These are phyloP conservation scores for Tylopilus subfusipes DNA, from an alignment of 768 basidiomycete species.

Conservation along the genomic window DNA sequence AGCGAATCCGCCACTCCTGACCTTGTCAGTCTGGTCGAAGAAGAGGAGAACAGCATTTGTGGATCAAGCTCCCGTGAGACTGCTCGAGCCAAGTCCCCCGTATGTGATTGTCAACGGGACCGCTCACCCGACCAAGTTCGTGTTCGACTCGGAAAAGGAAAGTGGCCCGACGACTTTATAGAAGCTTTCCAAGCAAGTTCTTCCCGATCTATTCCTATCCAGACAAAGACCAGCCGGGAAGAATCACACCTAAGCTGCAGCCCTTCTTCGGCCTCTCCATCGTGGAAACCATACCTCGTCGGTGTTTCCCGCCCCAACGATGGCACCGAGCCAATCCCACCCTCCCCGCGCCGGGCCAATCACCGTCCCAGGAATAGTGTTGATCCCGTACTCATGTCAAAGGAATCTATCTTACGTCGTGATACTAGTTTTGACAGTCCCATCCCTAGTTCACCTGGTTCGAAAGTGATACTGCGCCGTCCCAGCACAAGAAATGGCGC, in stretches of 20 bases:
- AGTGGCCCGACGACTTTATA: constrained; percentile 81
- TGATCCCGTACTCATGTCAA: constrained; percentile 51
- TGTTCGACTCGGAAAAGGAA: constrained; percentile 69
- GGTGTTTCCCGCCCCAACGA: constrained; percentile 44
- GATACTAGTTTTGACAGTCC: constrained; percentile 60
- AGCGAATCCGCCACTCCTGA: constrained; percentile 63
- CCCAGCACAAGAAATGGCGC: constrained; percentile 51
- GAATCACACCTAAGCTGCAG: constrained; percentile 23
- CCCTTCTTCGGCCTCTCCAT: constrained; percentile 43
- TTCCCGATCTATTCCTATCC: constrained; percentile 31
- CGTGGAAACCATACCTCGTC: constrained; percentile 56
- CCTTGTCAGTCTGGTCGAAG: constrained; percentile 66
- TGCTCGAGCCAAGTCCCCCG: constrained; percentile 17
- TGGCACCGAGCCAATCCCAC: constrained; percentile 40
- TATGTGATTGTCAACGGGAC: constrained; percentile 21
- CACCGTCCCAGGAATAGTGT: constrained; percentile 66
- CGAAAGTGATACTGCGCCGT: constrained; percentile 52
- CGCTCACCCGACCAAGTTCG: constrained; percentile 32
- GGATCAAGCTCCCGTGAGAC: constrained; percentile 42
- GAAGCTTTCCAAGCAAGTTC: constrained; percentile 46
- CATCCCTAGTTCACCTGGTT: constrained; percentile 30
- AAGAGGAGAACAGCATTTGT: constrained; percentile 54
- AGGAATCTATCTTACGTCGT: constrained; percentile 43
- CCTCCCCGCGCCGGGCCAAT: constrained; percentile 47
- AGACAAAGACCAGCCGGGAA: constrained; percentile 17